Evolutionary conservation across 1,139 yeast species (phyloP).

Genomic region (Yamadazyma sp.): DNA sequence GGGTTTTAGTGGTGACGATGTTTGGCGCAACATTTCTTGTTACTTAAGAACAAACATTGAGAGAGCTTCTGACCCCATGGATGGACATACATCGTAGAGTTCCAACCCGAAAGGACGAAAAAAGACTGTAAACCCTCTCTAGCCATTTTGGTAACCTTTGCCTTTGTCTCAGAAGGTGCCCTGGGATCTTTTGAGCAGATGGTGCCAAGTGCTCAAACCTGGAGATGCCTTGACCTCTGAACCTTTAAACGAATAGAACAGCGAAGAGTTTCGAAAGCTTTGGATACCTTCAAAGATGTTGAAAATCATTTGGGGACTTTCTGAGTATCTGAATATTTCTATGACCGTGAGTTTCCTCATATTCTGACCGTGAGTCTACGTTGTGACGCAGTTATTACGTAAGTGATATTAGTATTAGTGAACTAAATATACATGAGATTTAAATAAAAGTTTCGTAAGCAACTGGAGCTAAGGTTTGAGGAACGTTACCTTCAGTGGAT

Average conservation of each 20-base stretch:
- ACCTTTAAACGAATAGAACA: too few species aligned
- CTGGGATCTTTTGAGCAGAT: too few species aligned
- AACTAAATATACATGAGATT: slow-evolving; percentile 18
- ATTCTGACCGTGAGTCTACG: too few species aligned
- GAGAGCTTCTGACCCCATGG: slow-evolving; percentile 49
- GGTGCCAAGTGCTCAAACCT: too few species aligned
- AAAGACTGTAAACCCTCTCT: neutral
- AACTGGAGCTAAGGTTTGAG: slow-evolving; percentile 93
- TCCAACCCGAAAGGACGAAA: slow-evolving; percentile 36
- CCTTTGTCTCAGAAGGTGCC: too few species aligned
- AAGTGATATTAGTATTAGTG: slow-evolving; percentile 15
- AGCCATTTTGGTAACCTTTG: too few species aligned
- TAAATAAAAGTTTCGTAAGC: slow-evolving; percentile 16
- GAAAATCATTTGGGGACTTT: too few species aligned
- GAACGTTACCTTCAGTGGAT: slow-evolving; percentile 74
- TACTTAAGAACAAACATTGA: slow-evolving; percentile 46
- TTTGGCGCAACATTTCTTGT: slow-evolving; percentile 65
- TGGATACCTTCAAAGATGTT: too few species aligned
- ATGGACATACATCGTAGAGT: slow-evolving; percentile 12
- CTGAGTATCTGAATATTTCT: too few species aligned
- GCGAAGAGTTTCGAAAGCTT: too few species aligned
- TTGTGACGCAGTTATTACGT: slow-evolving; percentile 7
- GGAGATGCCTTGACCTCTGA: too few species aligned
- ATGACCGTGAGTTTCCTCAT: too few species aligned
- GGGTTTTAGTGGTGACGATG: slow-evolving; percentile 60